Evolutionary conservation across 306 rosid species (phyloP), one percentile per base, ranked within the genome.

Genomic region (Cicer pinnatifidum): DNA sequence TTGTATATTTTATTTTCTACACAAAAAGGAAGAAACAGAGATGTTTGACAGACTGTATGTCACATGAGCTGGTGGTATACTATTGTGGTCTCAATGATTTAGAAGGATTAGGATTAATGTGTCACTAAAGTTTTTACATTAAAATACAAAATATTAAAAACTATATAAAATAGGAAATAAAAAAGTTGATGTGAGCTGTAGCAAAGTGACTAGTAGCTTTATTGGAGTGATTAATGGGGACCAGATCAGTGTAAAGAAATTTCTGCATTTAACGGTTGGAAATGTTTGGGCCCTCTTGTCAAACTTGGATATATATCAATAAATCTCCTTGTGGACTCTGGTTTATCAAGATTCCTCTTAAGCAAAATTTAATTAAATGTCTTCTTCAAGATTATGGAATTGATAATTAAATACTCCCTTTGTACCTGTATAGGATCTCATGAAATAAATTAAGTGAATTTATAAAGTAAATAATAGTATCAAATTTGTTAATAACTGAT

Each of bases 51-150:
- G 87, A 84, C 87, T 80, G 84, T 88, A 75, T 59, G 17, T 82
- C 91, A 88, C 87, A 84, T 88, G 89, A 88, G 77, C 83, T 81
- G 88, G 75, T 82, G 79, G 50, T 69, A 65, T 80, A 83, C 75
- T 82, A 51, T 78, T 74, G 84, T 81, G 84, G 82, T 63, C 76
- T 86, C 85, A 89, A 87, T 91, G 86, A 89, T 91, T 87, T 77
- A 73, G 75, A 54, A 63, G 67, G 85, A 81, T 75, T 75, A 70
- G 40, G 77, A 81, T 76, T 78, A 82, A 79, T 50, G 57, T 83
- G 74, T 70, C 87, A 84, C 72, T 80, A 70, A 87, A 81, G 76
- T 70, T 76, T 84, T 64, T 59, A 6, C 53, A 65, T 65, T 81
- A 73, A 80, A 61, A 61, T 47, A 8, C 38, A 38, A 68, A 70